Conservation (phyloP, 192 early-diverging fungal genomes). For the Phlyctochytrium arcticum region DNA sequence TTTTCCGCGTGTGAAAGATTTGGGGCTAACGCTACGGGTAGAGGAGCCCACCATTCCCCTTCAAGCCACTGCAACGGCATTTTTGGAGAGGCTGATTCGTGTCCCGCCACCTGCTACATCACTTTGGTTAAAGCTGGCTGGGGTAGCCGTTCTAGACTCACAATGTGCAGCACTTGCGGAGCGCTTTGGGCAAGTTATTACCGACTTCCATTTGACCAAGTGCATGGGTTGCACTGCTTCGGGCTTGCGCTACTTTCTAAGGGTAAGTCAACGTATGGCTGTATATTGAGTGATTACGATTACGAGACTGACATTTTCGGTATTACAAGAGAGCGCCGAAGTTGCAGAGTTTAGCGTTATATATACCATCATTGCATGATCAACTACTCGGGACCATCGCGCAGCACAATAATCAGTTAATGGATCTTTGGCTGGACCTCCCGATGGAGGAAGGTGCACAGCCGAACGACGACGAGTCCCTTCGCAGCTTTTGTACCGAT, state of each 20-base stretch:
- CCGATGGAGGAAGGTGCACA: slow-evolving; percentile 23
- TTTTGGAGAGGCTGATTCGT: slow-evolving; percentile 19
- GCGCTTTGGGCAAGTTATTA: slow-evolving; percentile 11
- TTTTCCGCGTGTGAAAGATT: slow-evolving; percentile 16
- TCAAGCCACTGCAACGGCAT: slow-evolving; percentile 20
- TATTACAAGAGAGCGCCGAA: slow-evolving; percentile 1
- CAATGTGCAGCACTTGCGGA: slow-evolving; percentile 17
- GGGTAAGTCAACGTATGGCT: background rate
- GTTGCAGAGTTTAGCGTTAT: slow-evolving; percentile 19
- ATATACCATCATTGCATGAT: slow-evolving; percentile 19
- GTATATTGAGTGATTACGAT: background rate
- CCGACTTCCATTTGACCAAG: slow-evolving; percentile 21
- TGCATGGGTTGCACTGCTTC: slow-evolving; percentile 23
- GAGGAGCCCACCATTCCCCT: slow-evolving; percentile 11
- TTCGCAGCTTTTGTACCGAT: slow-evolving; percentile 11
- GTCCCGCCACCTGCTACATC: slow-evolving; percentile 1
- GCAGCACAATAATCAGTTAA: slow-evolving; percentile 17
- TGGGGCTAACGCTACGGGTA: slow-evolving; percentile 18
- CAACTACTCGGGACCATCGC: slow-evolving; percentile 19
- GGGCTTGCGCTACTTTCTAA: slow-evolving; percentile 11
- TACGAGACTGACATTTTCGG: background rate
- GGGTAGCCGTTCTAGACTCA: slow-evolving; percentile 22
- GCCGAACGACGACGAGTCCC: slow-evolving; percentile 2
- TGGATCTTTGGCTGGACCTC: slow-evolving; percentile 26
- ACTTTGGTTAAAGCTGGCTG: slow-evolving; percentile 18